phyloP scores from a whole-genome alignment of 2,329 filamentous ascomycete genomes.

The Aureobasidium pullulans region DNA sequence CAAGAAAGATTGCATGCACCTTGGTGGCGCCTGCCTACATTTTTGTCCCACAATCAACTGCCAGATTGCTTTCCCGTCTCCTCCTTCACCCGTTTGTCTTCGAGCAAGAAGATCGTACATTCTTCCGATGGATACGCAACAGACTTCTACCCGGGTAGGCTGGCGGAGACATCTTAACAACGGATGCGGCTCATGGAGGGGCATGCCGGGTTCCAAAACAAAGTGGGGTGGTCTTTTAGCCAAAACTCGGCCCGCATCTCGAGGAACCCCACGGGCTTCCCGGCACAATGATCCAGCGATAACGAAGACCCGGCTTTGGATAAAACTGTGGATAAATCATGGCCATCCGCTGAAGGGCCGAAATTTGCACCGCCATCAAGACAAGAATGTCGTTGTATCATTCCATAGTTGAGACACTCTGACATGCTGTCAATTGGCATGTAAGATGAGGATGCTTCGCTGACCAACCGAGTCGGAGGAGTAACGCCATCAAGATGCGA shows the following conservation, averaged over 20 bases:
- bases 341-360: neutral
- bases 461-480: neutral
- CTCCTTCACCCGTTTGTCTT: neutral
- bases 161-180: neutral
- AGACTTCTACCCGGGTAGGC: neutral
- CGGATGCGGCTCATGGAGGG: slow-evolving; percentile 9
- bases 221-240: slow-evolving; percentile 7
- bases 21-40: slow-evolving; percentile 11
- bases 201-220: neutral
- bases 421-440: neutral
- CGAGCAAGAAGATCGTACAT: neutral
- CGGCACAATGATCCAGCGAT: neutral
- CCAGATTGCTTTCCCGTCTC: neutral
- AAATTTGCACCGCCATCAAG: neutral
- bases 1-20: slow-evolving; percentile 2
- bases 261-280: neutral
- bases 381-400: neutral
- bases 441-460: too few species aligned
- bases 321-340: slow-evolving; percentile 11
- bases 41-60: slow-evolving; percentile 8
- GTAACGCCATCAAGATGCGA: neutral
- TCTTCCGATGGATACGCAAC: neutral
- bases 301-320: neutral
- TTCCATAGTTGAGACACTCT: neutral
- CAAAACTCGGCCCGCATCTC: slow-evolving; percentile 7